These are phyloP conservation scores for Ophiostoma australiae DNA, from an alignment of 2,329 filamentous ascomycete species.

Conservation along the genomic window DNA sequence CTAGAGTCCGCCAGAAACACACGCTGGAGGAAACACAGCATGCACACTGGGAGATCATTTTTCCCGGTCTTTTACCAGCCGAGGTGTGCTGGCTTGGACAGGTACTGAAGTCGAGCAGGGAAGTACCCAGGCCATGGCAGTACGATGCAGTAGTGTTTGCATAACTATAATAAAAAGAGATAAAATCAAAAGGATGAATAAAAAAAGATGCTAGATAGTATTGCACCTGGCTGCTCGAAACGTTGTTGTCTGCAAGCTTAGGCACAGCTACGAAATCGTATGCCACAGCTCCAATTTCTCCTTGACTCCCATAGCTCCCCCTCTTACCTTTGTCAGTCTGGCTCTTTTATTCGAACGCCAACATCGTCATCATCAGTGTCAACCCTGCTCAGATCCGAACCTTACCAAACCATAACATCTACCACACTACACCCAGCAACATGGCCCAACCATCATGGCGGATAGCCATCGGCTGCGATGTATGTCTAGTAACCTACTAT, in stretches of 20 bases:
- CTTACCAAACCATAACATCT: not conserved
- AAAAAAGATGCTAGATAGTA: not conserved
- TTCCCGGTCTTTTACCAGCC: not conserved
- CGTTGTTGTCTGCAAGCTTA: not conserved
- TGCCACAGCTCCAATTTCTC: not conserved
- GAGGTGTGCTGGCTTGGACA: not conserved
- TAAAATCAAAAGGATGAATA: not conserved
- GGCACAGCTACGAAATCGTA: not conserved
- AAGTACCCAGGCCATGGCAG: not conserved
- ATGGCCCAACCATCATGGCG: conserved; percentile 43
- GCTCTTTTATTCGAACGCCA: not conserved
- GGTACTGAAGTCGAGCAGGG: not conserved
- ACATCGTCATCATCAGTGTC: not conserved
- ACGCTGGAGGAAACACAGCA: not conserved
- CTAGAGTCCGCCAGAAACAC: not conserved
- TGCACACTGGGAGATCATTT: not conserved
- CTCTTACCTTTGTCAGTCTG: not conserved
- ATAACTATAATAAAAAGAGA: not conserved
- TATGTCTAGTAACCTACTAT: conserved; percentile 33
- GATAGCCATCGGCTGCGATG: conserved; percentile 52
- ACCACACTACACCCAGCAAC: conserved; percentile 13
- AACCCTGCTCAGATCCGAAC: not conserved
- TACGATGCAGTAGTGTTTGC: not conserved
- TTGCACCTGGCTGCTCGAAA: not conserved
- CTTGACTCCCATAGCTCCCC: not conserved